phyloP scores from a whole-genome alignment of 106 monocot genomes.

The Phalaenopsis equestris region DNA sequence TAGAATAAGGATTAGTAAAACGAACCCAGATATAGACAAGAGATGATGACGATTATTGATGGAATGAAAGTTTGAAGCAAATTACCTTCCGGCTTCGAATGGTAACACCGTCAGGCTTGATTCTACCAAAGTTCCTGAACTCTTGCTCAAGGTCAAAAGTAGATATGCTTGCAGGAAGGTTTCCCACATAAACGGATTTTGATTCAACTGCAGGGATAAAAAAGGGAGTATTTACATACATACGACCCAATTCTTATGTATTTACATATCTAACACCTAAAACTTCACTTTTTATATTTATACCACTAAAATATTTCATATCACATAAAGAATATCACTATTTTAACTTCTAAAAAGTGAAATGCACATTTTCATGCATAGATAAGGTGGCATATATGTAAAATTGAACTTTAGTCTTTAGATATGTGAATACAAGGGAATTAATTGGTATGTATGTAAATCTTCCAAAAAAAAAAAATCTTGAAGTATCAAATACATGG shows the following conservation, averaged over 20 bases:
- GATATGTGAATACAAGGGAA: no score
- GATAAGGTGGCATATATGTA: no score
- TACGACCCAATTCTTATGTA: no score
- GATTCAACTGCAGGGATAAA: conserved; percentile 34
- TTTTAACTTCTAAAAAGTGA: no score
- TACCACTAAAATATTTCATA: no score
- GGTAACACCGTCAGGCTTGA: conserved; percentile 45
- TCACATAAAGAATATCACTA: no score
- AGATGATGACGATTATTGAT: background rate
- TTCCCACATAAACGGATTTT: conserved; percentile 76
- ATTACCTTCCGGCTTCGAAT: conserved; percentile 61
- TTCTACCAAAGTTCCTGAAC: conserved; percentile 63
- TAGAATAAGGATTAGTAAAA: background rate
- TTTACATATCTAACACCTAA: no score
- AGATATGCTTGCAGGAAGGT: conserved; percentile 38
- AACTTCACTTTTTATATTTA: no score
- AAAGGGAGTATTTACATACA: no score
- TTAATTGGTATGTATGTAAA: no score
- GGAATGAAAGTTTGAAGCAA: background rate
- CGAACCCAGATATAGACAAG: background rate
- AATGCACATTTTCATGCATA: no score
- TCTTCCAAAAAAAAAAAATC: background rate
- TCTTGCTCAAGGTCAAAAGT: conserved; percentile 51
- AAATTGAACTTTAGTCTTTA: no score
- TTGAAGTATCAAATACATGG: background rate